Base-by-base conservation (phyloP, 371 early-diverging fungal species). In the Conidiobolus coronatus region DNA sequence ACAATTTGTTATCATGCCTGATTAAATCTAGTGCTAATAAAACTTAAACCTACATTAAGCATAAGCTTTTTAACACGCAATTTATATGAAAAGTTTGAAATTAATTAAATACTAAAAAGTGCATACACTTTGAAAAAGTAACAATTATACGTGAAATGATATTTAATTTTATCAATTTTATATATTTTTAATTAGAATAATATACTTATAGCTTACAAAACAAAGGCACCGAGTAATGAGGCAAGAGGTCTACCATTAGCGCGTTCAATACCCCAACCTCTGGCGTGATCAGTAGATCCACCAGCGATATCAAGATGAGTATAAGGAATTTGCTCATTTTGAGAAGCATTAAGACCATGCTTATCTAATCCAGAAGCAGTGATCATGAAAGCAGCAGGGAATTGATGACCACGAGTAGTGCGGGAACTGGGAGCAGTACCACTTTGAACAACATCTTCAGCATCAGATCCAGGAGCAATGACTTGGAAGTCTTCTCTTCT, bases 281-380 rank as follows among this genome's bases (percentile, higher is more conserved):
- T 63, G 33, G 67, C 67, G 19, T 58, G 49, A 33, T 70, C 68
- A 53, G 86, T 86, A 8, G 82, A 81, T 33, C 70, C 72, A 24
- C 82, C 87, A 36, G 89, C 87, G 53, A 86, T 69, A 54, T 89
- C 89, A 14, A 86, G 55, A 55, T 89, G 89, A 22, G 82, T 79
- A 60, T 79, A 89, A 35, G 77, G 73, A 40, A 89, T 68, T 23
- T 73, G 77, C 2, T 66, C 43, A 14, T 65, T 57, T 37, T 55
- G 50, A 46, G 68, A 66, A 40, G 73, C 64, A 33, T 62, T 63
- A 40, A 79, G 56, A n/a, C 83, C 80, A 55, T 79, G 77, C 50
- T 72, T 53, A 50, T 73, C 67, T 29, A 89, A 52, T 3, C 88
- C 86, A 34, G 85, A 72, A 1, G 86, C 86, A 45, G 78, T 57